These are phyloP conservation scores for Scopulariopsis brevicaulis DNA, from an alignment of 2,329 filamentous ascomycete genomes.

Conservation along the genomic window DNA sequence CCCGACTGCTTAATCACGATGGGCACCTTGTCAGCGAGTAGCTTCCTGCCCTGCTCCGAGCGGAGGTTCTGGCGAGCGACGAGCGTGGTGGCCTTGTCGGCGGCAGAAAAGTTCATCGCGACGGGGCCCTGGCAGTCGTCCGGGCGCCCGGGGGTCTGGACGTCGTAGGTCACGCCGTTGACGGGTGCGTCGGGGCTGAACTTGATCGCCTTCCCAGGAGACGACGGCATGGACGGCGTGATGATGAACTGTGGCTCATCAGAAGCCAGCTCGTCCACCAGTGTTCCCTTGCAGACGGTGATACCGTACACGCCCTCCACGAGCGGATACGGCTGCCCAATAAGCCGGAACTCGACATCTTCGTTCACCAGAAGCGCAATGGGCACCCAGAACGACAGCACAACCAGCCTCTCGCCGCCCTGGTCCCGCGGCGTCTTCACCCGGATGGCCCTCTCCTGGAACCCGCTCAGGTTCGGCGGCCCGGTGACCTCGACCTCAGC, in stretches of 20 bases:
- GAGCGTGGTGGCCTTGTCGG: conserved; percentile 20
- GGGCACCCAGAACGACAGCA: conserved; percentile 2
- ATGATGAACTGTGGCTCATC: neutral
- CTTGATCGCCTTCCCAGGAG: conserved; percentile 7
- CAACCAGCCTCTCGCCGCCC: neutral
- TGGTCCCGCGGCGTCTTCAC: neutral
- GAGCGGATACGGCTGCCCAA: neutral
- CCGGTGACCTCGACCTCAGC: neutral
- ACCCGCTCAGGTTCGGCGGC: neutral
- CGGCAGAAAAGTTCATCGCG: conserved; percentile 16
- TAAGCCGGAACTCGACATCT: conserved; percentile 1
- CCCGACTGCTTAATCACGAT: conserved; percentile 24
- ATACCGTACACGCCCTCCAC: conserved; percentile 1
- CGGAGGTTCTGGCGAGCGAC: conserved; percentile 26
- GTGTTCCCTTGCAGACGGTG: neutral
- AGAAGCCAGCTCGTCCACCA: neutral
- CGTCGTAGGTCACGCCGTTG: neutral
- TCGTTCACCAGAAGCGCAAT: neutral
- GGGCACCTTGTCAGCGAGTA: conserved; percentile 24
- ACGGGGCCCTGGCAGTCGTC: conserved; percentile 14
- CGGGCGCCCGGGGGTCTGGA: conserved; percentile 4
- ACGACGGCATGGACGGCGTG: neutral
- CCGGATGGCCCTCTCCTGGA: neutral
- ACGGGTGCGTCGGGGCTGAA: neutral
- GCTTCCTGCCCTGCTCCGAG: conserved; percentile 18